Conservation (phyloP, 2,329 filamentous ascomycete species). For the Neonectria faginata region DNA sequence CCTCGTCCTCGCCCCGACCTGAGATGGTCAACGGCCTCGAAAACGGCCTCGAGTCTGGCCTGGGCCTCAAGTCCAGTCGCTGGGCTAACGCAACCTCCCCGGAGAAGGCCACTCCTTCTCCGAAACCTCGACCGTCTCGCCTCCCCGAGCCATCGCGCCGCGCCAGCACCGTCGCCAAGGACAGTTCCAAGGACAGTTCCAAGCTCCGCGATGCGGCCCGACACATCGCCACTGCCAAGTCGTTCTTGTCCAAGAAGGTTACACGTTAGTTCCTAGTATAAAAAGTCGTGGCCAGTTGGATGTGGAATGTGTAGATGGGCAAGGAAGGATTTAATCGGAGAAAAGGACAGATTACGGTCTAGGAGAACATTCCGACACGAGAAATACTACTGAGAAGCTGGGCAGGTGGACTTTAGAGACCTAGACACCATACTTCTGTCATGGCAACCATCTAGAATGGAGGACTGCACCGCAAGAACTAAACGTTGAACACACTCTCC, state of each 20-base stretch:
- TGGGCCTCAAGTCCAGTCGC: neutral
- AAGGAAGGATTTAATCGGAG: neutral
- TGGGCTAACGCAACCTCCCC: neutral
- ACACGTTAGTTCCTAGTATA: neutral
- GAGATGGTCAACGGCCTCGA: neutral
- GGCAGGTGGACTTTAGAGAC: neutral
- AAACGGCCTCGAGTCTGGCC: neutral
- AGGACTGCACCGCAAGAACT: too few species aligned
- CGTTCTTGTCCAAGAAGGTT: neutral
- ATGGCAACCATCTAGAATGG: neutral
- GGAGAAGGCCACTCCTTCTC: neutral
- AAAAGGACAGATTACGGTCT: neutral
- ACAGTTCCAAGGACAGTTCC: neutral
- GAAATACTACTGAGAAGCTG: neutral
- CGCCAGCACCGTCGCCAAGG: neutral
- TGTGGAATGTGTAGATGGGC: neutral
- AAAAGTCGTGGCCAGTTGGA: neutral
- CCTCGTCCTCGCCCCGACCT: neutral
- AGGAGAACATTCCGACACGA: neutral
- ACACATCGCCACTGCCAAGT: conserved; percentile 9
- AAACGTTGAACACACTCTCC: too few species aligned
- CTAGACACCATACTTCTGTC: neutral
- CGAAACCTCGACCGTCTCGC: neutral
- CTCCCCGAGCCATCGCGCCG: neutral
- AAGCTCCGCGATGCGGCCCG: conserved; percentile 11